These are phyloP conservation scores for Peterozyma xylosa DNA, from an alignment of 805 yeast genomes.

Conservation along the genomic window DNA sequence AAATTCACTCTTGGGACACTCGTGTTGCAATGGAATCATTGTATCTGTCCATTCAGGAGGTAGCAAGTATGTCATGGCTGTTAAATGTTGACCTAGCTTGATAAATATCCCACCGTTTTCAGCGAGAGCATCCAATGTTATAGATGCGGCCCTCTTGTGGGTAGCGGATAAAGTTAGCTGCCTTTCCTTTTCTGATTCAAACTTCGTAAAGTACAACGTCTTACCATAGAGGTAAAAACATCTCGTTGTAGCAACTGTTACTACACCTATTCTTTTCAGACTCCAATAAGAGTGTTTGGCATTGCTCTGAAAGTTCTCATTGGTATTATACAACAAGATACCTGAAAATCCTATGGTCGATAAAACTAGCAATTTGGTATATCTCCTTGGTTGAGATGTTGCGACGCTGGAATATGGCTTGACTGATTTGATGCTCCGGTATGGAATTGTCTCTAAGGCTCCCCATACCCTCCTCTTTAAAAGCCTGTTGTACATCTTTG, in stretches of 20 bases:
- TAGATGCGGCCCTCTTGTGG: conserved; percentile 68
- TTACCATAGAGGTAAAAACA: conserved; percentile 69
- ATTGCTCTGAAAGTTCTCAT: conserved; percentile 25
- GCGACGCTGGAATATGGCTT: no score
- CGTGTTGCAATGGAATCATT: conserved; percentile 87
- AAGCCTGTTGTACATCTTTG: no score
- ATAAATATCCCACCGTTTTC: conserved; percentile 89
- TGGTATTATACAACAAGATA: conserved; percentile 23
- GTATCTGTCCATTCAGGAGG: conserved; percentile 95
- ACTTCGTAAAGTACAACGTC: conserved; percentile 39
- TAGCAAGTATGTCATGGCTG: conserved; percentile 84
- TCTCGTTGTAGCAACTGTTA: conserved; percentile 57
- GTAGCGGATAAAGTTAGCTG: conserved; percentile 50
- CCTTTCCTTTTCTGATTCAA: conserved; percentile 35
- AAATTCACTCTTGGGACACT: conserved; percentile 74
- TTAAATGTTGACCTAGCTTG: conserved; percentile 89
- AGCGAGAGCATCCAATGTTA: conserved; percentile 74
- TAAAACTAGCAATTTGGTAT: background rate
- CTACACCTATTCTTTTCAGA: conserved; percentile 51
- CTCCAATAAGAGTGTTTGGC: conserved; percentile 28
- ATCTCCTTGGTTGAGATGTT: background rate
- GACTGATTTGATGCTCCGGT: no score
- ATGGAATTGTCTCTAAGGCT: no score
- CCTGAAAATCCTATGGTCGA: background rate
- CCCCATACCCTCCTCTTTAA: no score